Percentiles rank a stretch among this genome's conserved stretches.
Evolutionary conservation across 106 monocot genomes (phyloP).

Genomic region (Dendrobium catenatum): DNA sequence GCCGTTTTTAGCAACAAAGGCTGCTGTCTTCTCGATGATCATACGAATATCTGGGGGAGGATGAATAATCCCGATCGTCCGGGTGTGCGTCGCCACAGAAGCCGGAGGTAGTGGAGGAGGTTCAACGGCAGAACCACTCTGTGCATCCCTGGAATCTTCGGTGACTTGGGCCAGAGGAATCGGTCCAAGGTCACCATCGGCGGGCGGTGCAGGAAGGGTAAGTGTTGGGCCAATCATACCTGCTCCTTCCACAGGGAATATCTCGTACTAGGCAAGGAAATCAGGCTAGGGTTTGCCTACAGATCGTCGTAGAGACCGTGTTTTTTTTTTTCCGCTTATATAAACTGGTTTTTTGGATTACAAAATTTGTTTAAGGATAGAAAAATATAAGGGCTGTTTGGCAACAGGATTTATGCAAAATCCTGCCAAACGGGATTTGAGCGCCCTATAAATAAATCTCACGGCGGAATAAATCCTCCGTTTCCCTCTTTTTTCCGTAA

Average conservation of each 20-base stretch:
- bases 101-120: conserved; percentile 17
- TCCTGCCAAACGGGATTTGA: too few relatives aligned
- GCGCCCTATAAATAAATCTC: too few relatives aligned
- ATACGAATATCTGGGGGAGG: conserved; percentile 89
- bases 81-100: conserved; percentile 83
- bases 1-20: conserved; percentile 87
- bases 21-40: conserved; percentile 93
- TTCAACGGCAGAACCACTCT: not conserved
- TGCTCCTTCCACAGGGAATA: not conserved
- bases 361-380: not conserved
- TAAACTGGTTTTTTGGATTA: not conserved
- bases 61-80: conserved; percentile 88
- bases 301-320: not conserved
- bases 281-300: not conserved
- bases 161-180: conserved; percentile 37
- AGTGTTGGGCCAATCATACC: conserved; percentile 45
- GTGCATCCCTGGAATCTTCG: not conserved
- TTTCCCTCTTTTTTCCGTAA: too few relatives aligned
- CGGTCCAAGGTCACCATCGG: conserved; percentile 58
- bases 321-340: not conserved
- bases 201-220: conserved; percentile 66
- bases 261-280: not conserved
- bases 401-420: too few relatives aligned
- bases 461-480: too few relatives aligned
- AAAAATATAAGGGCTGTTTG: not conserved